Percentiles rank a stretch among this genome's conserved stretches.
Evolutionary conservation across 1,139 yeast genomes (phyloP).

Genomic region (Candida smagusa): DNA sequence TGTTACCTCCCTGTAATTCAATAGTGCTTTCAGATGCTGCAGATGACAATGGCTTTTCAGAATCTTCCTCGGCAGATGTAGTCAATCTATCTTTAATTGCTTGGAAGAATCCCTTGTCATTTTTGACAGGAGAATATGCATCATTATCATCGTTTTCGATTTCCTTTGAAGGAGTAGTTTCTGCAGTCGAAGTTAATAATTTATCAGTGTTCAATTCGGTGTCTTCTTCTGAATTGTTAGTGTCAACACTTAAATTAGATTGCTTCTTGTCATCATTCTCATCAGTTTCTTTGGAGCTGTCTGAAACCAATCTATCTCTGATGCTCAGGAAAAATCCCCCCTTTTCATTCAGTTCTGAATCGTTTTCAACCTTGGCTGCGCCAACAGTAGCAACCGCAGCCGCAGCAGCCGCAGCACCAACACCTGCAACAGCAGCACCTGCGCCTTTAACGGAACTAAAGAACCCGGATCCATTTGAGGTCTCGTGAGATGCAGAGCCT

Average conservation of each 20-base stretch:
- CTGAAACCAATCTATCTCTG: slow-evolving; percentile 27
- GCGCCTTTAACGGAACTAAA: background rate
- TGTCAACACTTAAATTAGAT: slow-evolving; percentile 8
- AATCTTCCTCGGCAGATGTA: slow-evolving; percentile 10
- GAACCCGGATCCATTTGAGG: background rate
- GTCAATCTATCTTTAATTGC: slow-evolving; percentile 17
- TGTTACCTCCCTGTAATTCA: slow-evolving; percentile 9
- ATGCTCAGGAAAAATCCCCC: slow-evolving; percentile 36
- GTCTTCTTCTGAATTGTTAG: slow-evolving; percentile 12
- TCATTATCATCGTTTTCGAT: slow-evolving; percentile 14
- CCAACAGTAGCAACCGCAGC: slow-evolving; percentile 9
- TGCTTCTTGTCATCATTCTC: slow-evolving; percentile 1
- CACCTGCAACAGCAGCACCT: slow-evolving; percentile 2
- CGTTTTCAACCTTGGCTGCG: slow-evolving; percentile 1
- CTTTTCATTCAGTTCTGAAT: slow-evolving; percentile 1
- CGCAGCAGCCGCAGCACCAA: slow-evolving; percentile 11
- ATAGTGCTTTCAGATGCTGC: slow-evolving; percentile 22
- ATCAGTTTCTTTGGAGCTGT: slow-evolving; percentile 4
- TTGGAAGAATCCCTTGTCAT: slow-evolving; percentile 16
- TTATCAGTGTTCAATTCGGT: slow-evolving; percentile 17
- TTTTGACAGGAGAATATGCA: slow-evolving; percentile 9
- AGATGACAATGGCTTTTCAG: slow-evolving; percentile 14
- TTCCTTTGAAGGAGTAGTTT: slow-evolving; percentile 31
- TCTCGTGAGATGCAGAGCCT: background rate
- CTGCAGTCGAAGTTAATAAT: slow-evolving; percentile 24